A percentile compares a stretch with the other conserved stretches of the same genome.
These are phyloP conservation scores for Triticum timopheevii DNA, from an alignment of 176 grass and related monocot species.

Conservation along the genomic window DNA sequence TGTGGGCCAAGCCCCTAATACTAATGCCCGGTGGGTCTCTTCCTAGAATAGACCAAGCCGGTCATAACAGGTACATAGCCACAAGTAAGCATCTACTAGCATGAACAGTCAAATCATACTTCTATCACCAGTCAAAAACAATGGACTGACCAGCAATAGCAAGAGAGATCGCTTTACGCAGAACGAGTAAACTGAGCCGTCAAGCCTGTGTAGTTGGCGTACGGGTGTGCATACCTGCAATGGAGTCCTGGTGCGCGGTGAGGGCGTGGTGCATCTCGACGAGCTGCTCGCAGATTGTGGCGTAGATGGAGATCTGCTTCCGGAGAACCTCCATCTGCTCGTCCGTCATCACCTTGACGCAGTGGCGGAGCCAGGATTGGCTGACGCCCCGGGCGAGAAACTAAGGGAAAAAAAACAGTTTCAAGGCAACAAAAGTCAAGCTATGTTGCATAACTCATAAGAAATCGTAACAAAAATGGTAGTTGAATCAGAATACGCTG, in stretches of 20 bases:
- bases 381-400: no score
- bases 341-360: conserved; percentile 91
- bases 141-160: neutral
- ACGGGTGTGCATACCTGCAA: conserved; percentile 39
- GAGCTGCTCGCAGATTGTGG: conserved; percentile 92
- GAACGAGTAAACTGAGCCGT: neutral
- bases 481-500: neutral
- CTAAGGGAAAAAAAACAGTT: no score
- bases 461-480: neutral
- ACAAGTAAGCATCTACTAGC: neutral
- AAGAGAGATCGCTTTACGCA: neutral
- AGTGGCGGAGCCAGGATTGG: neutral
- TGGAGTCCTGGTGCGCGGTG: conserved; percentile 74
- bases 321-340: conserved; percentile 94
- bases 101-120: conserved; percentile 8
- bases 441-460: neutral
- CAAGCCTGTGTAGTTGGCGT: neutral
- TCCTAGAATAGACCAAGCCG: no score
- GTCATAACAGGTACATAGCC: neutral
- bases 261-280: conserved; percentile 85
- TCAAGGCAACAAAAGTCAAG: no score
- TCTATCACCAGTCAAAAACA: neutral
- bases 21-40: no score
- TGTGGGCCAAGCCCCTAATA: no score
- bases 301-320: conserved; percentile 95